phyloP scores from a whole-genome alignment of 805 yeast genomes.

The Debaryomyces maramus region DNA sequence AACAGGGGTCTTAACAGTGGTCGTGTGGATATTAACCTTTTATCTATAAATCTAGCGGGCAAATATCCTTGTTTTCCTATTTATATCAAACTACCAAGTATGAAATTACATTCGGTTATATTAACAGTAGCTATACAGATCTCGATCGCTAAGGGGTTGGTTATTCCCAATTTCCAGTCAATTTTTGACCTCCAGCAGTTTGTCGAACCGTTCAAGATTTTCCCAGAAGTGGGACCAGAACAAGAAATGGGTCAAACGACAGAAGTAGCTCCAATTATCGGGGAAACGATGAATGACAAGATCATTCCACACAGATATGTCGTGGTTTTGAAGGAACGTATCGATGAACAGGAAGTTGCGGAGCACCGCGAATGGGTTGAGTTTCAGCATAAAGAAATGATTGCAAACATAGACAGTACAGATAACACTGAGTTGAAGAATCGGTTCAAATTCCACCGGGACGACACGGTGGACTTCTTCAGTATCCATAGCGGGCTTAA shows the following conservation, averaged over 20 bases:
- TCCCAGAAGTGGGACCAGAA: neutral
- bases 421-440: neutral
- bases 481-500: conserved; percentile 52
- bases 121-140: conserved; percentile 1
- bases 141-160: conserved; percentile 8
- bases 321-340: conserved; percentile 70
- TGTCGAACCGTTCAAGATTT: neutral
- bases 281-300: neutral
- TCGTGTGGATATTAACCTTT: neutral
- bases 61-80: neutral
- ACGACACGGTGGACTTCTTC: conserved; percentile 47
- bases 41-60: neutral
- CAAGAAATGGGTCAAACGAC: neutral
- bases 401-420: neutral
- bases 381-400: conserved; percentile 24
- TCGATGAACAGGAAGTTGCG: conserved; percentile 49
- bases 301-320: conserved; percentile 76
- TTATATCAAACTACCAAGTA: neutral
- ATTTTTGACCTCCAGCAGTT: conserved; percentile 8
- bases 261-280: conserved; percentile 1
- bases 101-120: neutral
- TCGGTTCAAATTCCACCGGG: conserved; percentile 43
- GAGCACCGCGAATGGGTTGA: conserved; percentile 67
- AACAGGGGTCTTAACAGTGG: neutral
- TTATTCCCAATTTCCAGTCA: conserved; percentile 9